These are phyloP conservation scores for Decorospora gaudefroyi DNA, from an alignment of 2,329 filamentous ascomycete genomes.

Conservation along the genomic window DNA sequence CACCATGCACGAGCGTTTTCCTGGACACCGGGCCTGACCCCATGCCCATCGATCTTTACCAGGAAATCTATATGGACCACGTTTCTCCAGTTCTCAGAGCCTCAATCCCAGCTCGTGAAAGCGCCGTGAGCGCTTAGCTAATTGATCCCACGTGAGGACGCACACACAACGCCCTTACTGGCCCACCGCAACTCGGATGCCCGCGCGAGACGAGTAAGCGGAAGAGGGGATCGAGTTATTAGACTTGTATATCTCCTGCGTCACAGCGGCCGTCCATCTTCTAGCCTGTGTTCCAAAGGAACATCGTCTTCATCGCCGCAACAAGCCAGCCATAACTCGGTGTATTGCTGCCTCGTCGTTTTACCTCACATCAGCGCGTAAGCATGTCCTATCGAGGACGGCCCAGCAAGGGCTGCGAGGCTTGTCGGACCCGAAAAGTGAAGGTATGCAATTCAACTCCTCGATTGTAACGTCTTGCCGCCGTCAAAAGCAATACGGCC, in stretches of 20 bases:
- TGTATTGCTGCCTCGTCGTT: conserved; percentile 2
- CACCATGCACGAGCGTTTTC: conserved; percentile 17
- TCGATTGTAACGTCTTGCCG: too few species aligned
- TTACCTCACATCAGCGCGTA: not conserved
- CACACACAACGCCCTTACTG: conserved; percentile 5
- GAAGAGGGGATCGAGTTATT: conserved; percentile 2
- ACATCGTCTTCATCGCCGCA: not conserved
- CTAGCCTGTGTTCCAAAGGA: conserved; percentile 4
- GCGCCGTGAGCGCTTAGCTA: conserved; percentile 9
- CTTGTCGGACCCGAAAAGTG: conserved; percentile 42
- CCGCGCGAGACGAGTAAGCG: conserved; percentile 4
- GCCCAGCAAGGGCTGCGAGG: conserved; percentile 45
- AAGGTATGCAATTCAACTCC: conserved; percentile 29
- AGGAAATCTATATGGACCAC: conserved; percentile 9
- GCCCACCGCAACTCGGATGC: conserved; percentile 5
- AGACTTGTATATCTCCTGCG: conserved; percentile 1
- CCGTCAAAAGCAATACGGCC: not conserved
- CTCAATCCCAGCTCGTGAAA: conserved; percentile 5
- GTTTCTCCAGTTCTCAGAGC: conserved; percentile 5
- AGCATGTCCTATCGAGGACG: conserved; percentile 43
- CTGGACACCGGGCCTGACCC: conserved; percentile 10
- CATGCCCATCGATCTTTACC: conserved; percentile 11
- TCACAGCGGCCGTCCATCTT: too few species aligned
- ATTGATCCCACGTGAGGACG: conserved; percentile 6
- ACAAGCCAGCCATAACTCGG: conserved; percentile 4